These are phyloP conservation scores for Microsporum ferrugineum DNA, from an alignment of 2,329 filamentous ascomycete genomes.

Conservation along the genomic window DNA sequence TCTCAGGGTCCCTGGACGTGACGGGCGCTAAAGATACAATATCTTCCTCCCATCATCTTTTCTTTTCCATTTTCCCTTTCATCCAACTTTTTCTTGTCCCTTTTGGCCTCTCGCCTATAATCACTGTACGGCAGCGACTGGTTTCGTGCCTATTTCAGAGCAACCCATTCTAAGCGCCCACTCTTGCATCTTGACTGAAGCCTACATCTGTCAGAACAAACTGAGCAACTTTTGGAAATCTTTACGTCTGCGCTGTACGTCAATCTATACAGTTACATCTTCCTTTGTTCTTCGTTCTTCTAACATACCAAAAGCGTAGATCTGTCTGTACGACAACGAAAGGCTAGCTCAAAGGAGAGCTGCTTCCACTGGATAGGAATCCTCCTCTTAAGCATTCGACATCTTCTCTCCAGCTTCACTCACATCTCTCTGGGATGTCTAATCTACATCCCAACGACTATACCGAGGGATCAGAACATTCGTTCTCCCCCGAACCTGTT, in stretches of 20 bases:
- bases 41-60: neutral
- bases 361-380: neutral
- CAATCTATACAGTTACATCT: neutral
- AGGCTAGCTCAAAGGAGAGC: neutral
- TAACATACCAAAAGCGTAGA: neutral
- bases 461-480: conserved; percentile 12
- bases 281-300: neutral
- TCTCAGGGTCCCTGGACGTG: neutral
- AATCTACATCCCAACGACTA: conserved; percentile 11
- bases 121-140: conserved; percentile 7
- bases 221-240: neutral
- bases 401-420: neutral
- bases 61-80: neutral
- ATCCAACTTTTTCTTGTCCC: neutral
- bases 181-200: neutral
- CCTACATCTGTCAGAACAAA: neutral
- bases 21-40: neutral
- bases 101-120: neutral
- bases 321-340: neutral
- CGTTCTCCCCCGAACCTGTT: conserved; percentile 17
- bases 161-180: neutral
- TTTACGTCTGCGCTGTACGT: neutral
- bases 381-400: neutral
- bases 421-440: conserved; percentile 9
- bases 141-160: conserved; percentile 7